Conservation (phyloP, 306 rosid genomes). For the Dryas alaskensis region DNA sequence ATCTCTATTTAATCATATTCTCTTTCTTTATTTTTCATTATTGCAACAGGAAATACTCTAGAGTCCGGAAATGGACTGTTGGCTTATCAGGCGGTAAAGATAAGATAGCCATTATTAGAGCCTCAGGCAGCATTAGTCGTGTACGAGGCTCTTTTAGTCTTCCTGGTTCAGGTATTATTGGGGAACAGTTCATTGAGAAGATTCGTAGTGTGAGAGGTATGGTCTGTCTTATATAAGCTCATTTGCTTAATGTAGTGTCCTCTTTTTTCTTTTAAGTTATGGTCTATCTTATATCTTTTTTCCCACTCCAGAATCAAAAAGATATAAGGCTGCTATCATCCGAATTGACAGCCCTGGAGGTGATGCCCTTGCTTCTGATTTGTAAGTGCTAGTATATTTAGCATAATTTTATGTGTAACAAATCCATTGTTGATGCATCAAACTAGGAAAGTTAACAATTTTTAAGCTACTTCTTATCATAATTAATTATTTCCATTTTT, state of each 20-base stretch:
- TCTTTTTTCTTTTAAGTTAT: not conserved
- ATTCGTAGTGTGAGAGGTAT: slow-evolving; percentile 84
- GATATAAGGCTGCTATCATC: slow-evolving; percentile 80
- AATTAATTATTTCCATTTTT: not conserved
- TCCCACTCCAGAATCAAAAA: slow-evolving; percentile 64
- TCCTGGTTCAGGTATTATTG: slow-evolving; percentile 63
- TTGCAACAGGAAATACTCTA: slow-evolving; percentile 66
- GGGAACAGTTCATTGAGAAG: slow-evolving; percentile 89
- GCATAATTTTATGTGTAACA: slow-evolving; percentile 7
- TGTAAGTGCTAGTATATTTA: slow-evolving; percentile 68
- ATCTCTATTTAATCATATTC: slow-evolving; percentile 1
- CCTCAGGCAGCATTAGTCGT: slow-evolving; percentile 87
- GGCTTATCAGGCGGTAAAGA: slow-evolving; percentile 82
- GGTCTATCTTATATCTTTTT: not conserved
- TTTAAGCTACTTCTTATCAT: no score
- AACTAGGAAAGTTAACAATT: slow-evolving; percentile 15
- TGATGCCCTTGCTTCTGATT: slow-evolving; percentile 97
- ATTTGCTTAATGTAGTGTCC: slow-evolving; percentile 16
- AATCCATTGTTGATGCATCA: slow-evolving; percentile 13
- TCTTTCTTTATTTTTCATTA: slow-evolving; percentile 15
- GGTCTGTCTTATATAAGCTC: slow-evolving; percentile 19
- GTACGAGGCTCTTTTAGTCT: slow-evolving; percentile 49
- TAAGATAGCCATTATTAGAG: slow-evolving; percentile 85
- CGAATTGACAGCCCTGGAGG: slow-evolving; percentile 99
- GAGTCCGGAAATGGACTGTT: slow-evolving; percentile 74